Evolutionary conservation across 768 basidiomycete species (phyloP).

Genomic region (Hericium erinaceus): DNA sequence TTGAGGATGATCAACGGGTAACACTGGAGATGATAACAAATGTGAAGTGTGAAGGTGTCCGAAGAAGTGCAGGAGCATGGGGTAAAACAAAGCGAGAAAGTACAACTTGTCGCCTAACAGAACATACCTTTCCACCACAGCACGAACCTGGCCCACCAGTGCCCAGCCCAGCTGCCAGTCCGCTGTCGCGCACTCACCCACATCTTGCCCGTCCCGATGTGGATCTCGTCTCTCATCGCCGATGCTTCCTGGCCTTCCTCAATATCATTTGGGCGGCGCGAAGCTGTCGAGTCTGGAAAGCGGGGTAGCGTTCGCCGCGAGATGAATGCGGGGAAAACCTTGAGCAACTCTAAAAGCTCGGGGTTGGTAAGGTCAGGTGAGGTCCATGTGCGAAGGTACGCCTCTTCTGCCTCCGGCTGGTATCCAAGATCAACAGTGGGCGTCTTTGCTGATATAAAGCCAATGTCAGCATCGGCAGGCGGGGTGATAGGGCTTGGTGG

Average conservation of each 20-base stretch:
- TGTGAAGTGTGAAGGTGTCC: background rate
- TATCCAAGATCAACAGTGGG: conserved; percentile 9
- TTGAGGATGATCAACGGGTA: background rate
- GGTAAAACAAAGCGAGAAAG: background rate
- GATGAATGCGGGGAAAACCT: conserved; percentile 72
- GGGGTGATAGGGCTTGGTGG: conserved; percentile 30
- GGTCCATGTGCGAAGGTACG: conserved; percentile 69
- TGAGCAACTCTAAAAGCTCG: conserved; percentile 59
- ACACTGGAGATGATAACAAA: background rate
- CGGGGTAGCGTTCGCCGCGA: conserved; percentile 62
- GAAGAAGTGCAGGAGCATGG: background rate
- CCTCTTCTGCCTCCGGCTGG: conserved; percentile 30
- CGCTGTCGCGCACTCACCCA: conserved; percentile 62
- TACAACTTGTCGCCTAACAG: conserved; percentile 36
- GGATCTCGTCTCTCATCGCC: conserved; percentile 46
- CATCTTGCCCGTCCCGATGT: conserved; percentile 77
- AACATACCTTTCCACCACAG: conserved; percentile 76
- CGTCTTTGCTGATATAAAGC: conserved; percentile 14
- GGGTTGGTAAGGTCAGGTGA: conserved; percentile 71
- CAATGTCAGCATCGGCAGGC: conserved; percentile 25
- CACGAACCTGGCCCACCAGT: conserved; percentile 71
- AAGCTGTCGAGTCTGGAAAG: conserved; percentile 36
- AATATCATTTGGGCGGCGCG: conserved; percentile 41
- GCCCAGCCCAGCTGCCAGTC: conserved; percentile 58
- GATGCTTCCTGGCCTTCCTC: conserved; percentile 61